Percentiles rank a stretch among this genome's conserved stretches.
These are phyloP conservation scores for Zopfia rhizophila DNA, from an alignment of 2,329 filamentous ascomycete species.

Conservation along the genomic window DNA sequence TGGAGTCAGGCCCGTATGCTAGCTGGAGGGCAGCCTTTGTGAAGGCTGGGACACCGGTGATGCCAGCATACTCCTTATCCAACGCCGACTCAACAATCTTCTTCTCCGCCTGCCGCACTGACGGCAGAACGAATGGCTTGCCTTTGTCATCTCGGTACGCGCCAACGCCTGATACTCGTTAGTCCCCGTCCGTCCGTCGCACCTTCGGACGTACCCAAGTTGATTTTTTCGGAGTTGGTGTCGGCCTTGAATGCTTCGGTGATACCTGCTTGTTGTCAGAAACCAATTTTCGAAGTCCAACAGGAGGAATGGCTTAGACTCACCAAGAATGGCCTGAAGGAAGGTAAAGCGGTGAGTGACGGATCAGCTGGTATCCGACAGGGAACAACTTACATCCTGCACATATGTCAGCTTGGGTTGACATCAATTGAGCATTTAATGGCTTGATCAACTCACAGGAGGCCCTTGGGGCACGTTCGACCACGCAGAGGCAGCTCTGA, in stretches of 20 bases:
- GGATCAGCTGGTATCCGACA: not conserved
- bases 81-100: slow-evolving; percentile 80
- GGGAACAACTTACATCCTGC: slow-evolving; percentile 44
- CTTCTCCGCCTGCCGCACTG: slow-evolving; percentile 87
- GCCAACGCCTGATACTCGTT: slow-evolving; percentile 76
- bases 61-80: slow-evolving; percentile 98
- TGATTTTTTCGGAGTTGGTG: slow-evolving; percentile 93
- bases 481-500: slow-evolving; percentile 82
- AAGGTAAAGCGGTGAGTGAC: slow-evolving; percentile 8
- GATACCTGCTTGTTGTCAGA: slow-evolving; percentile 69
- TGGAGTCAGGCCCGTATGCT: slow-evolving; percentile 85
- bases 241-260: slow-evolving; percentile 99
- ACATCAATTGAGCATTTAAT: slow-evolving; percentile 21
- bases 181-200: slow-evolving; percentile 19
- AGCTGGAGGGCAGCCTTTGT: slow-evolving; percentile 90
- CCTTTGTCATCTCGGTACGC: slow-evolving; percentile 98
- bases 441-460: slow-evolving; percentile 72
- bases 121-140: slow-evolving; percentile 97
- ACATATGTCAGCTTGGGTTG: slow-evolving; percentile 28
- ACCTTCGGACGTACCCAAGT: slow-evolving; percentile 73
- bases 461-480: slow-evolving; percentile 91
- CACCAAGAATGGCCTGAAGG: slow-evolving; percentile 79
- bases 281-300: slow-evolving; percentile 19
- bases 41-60: slow-evolving; percentile 95
- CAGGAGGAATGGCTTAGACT: slow-evolving; percentile 41